These are phyloP conservation scores for Xylaria longipes DNA, from an alignment of 495 filamentous ascomycete species.

Conservation along the genomic window DNA sequence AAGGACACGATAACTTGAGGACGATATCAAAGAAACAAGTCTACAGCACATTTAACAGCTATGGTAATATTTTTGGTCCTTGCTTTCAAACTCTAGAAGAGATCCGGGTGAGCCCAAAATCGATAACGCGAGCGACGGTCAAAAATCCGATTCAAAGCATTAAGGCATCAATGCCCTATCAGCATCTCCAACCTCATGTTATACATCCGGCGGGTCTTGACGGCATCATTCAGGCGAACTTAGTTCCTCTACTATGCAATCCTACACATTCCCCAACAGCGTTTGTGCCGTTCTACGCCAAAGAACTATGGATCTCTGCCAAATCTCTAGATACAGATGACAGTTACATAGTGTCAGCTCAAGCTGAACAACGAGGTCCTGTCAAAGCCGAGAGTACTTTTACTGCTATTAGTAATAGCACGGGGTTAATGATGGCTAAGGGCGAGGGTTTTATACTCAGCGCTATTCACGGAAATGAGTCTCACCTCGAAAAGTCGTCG, in stretches of 20 bases:
- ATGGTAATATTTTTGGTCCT: constrained; percentile 36
- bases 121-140: neutral
- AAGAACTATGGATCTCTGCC: constrained; percentile 23
- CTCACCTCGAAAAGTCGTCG: neutral
- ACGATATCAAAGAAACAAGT: constrained; percentile 14
- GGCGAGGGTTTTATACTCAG: constrained; percentile 14
- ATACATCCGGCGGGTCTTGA: constrained; percentile 47
- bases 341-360: constrained; percentile 19
- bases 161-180: constrained; percentile 38
- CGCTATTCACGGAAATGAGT: neutral
- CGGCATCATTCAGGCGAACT: constrained; percentile 32
- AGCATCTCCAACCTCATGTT: constrained; percentile 40
- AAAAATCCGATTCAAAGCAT: constrained; percentile 34
- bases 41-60: constrained; percentile 29
- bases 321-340: constrained; percentile 9
- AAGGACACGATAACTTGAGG: neutral
- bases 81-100: constrained; percentile 32
- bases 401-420: constrained; percentile 2
- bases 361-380: constrained; percentile 10
- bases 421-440: constrained; percentile 18
- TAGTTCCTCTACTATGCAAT: constrained; percentile 13
- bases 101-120: constrained; percentile 8
- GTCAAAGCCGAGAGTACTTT: constrained; percentile 16
- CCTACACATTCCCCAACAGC: neutral
- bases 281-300: constrained; percentile 18